Evolutionary conservation across 192 early-diverging fungal genomes (phyloP).

Genomic region (Martensiomyces pterosporus): DNA sequence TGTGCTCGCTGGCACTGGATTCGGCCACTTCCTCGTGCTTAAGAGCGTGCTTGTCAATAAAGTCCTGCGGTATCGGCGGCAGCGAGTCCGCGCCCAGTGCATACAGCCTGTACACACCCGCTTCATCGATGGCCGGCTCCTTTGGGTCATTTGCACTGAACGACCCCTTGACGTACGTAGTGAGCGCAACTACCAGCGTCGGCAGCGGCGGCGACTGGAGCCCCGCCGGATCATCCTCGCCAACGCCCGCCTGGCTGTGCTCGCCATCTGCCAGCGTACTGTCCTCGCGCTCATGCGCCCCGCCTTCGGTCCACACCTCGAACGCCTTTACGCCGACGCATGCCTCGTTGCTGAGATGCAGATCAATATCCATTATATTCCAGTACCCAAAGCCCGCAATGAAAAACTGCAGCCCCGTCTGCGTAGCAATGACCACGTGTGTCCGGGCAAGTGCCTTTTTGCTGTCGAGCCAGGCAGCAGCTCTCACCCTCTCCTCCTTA

Average conservation of each 20-base stretch:
- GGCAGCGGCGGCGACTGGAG: conserved; percentile 13
- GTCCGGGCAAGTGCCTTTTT: conserved; percentile 22
- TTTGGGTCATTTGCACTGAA: conserved; percentile 13
- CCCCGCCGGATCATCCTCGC: too few relatives aligned
- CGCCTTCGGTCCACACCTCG: conserved; percentile 16
- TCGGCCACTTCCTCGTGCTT: neutral
- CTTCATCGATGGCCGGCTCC: conserved; percentile 10
- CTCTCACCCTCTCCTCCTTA: conserved; percentile 20
- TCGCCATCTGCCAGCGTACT: conserved; percentile 1
- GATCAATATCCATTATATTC: conserved; percentile 43
- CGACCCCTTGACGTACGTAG: conserved; percentile 40
- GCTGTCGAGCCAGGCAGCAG: conserved; percentile 20
- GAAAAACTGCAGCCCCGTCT: conserved; percentile 38
- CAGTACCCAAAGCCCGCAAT: conserved; percentile 49
- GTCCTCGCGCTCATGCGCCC: neutral
- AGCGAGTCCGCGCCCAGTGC: conserved; percentile 38
- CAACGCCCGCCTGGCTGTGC: neutral
- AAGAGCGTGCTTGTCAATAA: conserved; percentile 31
- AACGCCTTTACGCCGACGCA: conserved; percentile 50
- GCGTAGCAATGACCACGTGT: conserved; percentile 45
- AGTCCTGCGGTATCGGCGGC: conserved; percentile 22
- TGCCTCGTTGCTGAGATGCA: conserved; percentile 33
- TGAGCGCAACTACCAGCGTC: conserved; percentile 29
- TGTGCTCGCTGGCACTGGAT: neutral
- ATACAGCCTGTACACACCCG: conserved; percentile 35